These are phyloP conservation scores for Buddleja alternifolia DNA, from an alignment of 257 asterid species.

Conservation along the genomic window DNA sequence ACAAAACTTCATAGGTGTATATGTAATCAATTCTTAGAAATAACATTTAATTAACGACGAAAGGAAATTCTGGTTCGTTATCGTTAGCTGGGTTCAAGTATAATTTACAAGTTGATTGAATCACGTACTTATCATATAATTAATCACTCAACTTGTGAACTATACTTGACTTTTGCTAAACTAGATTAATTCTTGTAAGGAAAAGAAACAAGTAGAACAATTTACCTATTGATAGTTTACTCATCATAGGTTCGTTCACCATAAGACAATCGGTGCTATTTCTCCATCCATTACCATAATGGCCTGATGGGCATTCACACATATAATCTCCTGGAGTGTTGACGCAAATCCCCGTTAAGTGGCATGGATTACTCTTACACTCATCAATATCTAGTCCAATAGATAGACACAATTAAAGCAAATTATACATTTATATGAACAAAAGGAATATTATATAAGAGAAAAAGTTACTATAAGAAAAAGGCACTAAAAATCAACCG, in stretches of 20 bases:
- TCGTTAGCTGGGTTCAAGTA: too few relatives aligned
- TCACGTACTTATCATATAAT: too few relatives aligned
- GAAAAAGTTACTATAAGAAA: too few relatives aligned
- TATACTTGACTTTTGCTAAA: too few relatives aligned
- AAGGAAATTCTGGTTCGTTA: too few relatives aligned
- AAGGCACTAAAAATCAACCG: too few relatives aligned
- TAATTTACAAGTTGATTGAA: too few relatives aligned
- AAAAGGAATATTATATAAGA: neutral
- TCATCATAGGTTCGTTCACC: neutral
- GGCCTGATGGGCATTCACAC: conserved; percentile 28
- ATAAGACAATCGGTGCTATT: conserved; percentile 24
- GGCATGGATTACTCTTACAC: conserved; percentile 33
- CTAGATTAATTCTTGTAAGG: too few relatives aligned
- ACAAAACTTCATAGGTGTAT: too few relatives aligned
- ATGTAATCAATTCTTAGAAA: too few relatives aligned
- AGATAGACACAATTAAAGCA: neutral
- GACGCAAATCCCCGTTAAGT: conserved; percentile 30
- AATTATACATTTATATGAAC: neutral
- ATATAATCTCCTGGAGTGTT: conserved; percentile 27
- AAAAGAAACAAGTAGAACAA: neutral
- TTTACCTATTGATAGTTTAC: conserved; percentile 34
- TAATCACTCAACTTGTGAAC: too few relatives aligned
- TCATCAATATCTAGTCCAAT: conserved; percentile 31
- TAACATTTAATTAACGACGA: too few relatives aligned
- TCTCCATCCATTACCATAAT: conserved; percentile 22